Percentiles rank a stretch among this genome's conserved stretches.
Evolutionary conservation across 345 rosid species (phyloP).

Genomic region (Pistacia vera): DNA sequence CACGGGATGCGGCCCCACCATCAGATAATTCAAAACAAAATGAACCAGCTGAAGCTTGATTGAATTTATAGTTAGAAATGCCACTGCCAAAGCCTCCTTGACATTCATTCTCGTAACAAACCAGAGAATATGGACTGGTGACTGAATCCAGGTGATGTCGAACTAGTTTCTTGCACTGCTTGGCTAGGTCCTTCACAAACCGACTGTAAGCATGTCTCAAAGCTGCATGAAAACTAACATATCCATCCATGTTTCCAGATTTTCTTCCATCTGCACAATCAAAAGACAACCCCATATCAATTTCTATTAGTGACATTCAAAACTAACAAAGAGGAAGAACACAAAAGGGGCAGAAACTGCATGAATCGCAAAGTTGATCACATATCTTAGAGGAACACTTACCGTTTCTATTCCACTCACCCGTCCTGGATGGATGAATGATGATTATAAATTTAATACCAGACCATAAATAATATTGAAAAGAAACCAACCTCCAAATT

Average conservation of each 20-base stretch:
- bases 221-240: conserved; percentile 88
- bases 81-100: conserved; percentile 61
- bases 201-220: conserved; percentile 73
- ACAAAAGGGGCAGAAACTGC: neutral
- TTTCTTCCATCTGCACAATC: conserved; percentile 59
- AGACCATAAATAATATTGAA: neutral
- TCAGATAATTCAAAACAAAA: conserved; percentile 80
- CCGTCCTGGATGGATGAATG: neutral
- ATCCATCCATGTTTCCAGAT: conserved; percentile 79
- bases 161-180: conserved; percentile 87
- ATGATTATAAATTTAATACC: neutral
- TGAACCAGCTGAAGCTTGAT: conserved; percentile 60
- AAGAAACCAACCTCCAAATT: neutral
- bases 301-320: neutral
- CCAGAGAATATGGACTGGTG: conserved; percentile 92
- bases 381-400: neutral
- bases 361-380: neutral
- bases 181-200: conserved; percentile 74
- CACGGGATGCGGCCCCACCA: conserved; percentile 34
- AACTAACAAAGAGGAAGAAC: neutral
- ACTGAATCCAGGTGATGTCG: conserved; percentile 96
- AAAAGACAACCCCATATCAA: conserved; percentile 7
- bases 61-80: conserved; percentile 40
- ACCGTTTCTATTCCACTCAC: neutral
- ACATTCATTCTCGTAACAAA: conserved; percentile 74